phyloP scores from a whole-genome alignment of 257 asterid genomes.

The Anisodus acutangulus region DNA sequence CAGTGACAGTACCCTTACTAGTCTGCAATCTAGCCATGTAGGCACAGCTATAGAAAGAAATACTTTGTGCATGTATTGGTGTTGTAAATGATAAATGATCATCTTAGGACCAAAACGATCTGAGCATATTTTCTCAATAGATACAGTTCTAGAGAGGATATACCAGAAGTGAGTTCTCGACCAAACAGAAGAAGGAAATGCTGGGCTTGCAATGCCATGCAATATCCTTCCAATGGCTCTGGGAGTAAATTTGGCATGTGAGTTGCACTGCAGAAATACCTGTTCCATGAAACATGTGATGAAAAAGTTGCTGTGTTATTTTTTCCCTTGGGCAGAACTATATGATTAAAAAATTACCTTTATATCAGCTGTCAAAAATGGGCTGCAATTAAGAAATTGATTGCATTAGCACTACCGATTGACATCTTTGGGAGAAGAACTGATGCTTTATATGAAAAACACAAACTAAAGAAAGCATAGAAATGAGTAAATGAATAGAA shows the following conservation, averaged over 20 bases:
- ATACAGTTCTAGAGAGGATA: conserved; percentile 16
- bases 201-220: conserved; percentile 93
- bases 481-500: conserved; percentile 6
- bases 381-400: conserved; percentile 58
- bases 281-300: conserved; percentile 41
- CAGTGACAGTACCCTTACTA: not conserved
- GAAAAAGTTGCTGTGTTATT: conserved; percentile 30
- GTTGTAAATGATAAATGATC: not conserved
- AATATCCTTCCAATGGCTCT: conserved; percentile 91
- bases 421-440: conserved; percentile 1
- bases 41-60: conserved; percentile 11
- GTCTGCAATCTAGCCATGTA: not conserved
- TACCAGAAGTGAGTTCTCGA: conserved; percentile 98
- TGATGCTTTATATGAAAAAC: not conserved
- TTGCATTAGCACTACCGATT: conserved; percentile 39
- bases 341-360: conserved; percentile 51
- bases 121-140: conserved; percentile 10
- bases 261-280: conserved; percentile 89
- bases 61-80: conserved; percentile 13
- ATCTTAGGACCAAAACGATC: not conserved
- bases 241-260: conserved; percentile 83
- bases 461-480: not conserved
- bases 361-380: conserved; percentile 81
- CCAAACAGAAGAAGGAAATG: conserved; percentile 84
- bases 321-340: not conserved